Evolutionary conservation across 768 basidiomycete genomes (phyloP).

Genomic region (Lentinula guzmanii): DNA sequence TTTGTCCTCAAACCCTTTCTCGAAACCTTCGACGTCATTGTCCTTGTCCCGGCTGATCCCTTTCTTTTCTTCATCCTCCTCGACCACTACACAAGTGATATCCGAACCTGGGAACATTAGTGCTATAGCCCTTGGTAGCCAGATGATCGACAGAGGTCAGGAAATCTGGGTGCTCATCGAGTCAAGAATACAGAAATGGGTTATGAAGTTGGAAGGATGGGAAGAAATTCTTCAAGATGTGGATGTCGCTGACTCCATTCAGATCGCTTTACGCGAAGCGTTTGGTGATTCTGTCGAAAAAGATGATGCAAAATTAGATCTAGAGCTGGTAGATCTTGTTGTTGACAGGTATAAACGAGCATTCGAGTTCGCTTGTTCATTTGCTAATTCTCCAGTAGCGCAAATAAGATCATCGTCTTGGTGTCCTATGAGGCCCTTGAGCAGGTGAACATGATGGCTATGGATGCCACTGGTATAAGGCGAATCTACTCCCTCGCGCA

Average conservation of each 20-base stretch:
- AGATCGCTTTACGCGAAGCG: constrained; percentile 38
- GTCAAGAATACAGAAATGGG: constrained; percentile 67
- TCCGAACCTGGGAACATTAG: constrained; percentile 58
- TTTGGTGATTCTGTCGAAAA: constrained; percentile 29
- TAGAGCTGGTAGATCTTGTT: constrained; percentile 70
- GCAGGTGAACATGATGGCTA: constrained; percentile 30
- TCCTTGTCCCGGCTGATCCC: constrained; percentile 38
- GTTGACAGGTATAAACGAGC: constrained; percentile 42
- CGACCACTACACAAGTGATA: constrained; percentile 28
- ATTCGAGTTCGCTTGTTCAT: constrained; percentile 2
- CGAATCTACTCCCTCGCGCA: constrained; percentile 61
- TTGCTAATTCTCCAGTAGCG: constrained; percentile 22
- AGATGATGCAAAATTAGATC: constrained; percentile 48
- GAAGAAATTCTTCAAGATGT: constrained; percentile 56
- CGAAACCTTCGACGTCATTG: constrained; percentile 42
- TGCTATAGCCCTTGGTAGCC: constrained; percentile 48
- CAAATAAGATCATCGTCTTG: constrained; percentile 52
- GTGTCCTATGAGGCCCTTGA: constrained; percentile 62
- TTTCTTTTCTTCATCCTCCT: constrained; percentile 35
- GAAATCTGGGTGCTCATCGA: constrained; percentile 68
- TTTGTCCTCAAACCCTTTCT: constrained; percentile 52
- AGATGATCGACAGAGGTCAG: constrained; percentile 35
- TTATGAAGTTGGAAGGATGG: constrained; percentile 60
- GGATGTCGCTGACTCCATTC: constrained; percentile 46
- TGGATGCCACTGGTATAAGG: constrained; percentile 40